Conservation (phyloP, 371 early-diverging fungal species). For the Apophysomyces trapeziformis region DNA sequence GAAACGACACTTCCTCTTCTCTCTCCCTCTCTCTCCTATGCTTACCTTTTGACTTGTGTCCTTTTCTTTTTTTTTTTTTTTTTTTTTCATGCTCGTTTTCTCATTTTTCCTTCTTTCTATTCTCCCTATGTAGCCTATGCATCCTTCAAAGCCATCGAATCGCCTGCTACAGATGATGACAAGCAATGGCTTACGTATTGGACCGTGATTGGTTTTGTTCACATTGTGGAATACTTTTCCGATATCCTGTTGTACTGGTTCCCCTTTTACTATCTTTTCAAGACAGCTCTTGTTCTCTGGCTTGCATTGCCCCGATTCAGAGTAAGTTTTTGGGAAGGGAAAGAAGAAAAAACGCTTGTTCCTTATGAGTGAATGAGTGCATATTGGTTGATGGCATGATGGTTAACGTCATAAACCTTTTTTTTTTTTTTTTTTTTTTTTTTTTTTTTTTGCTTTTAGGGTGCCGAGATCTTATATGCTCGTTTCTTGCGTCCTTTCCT, state of each 20-base stretch:
- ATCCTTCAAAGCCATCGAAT: constrained; percentile 91
- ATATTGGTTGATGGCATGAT: too few species aligned
- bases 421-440: constrained; percentile 2
- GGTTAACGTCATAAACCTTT: not conserved
- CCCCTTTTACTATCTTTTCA: constrained; percentile 93
- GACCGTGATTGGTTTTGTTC: constrained; percentile 87
- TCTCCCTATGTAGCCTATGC: constrained; percentile 70
- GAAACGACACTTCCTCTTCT: too few species aligned
- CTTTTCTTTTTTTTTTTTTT: too few species aligned
- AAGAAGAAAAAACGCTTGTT: too few species aligned
- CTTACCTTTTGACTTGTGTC: too few species aligned
- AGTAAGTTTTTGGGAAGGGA: constrained; percentile 47
- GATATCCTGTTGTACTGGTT: constrained; percentile 87
- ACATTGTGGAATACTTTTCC: constrained; percentile 85
- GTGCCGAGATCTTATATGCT: constrained; percentile 47
- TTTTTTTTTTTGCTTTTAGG: constrained; percentile 27
- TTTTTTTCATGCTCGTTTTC: too few species aligned
- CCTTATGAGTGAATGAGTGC: too few species aligned
- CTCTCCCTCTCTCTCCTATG: too few species aligned
- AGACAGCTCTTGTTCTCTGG: constrained; percentile 86
- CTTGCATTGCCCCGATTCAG: constrained; percentile 79
- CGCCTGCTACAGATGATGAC: constrained; percentile 78
- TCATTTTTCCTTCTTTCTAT: not conserved
- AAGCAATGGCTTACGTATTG: constrained; percentile 89
- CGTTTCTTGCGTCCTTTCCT: constrained; percentile 52